Conservation (phyloP, 2,329 filamentous ascomycete genomes). For the Fusarium sp. region DNA sequence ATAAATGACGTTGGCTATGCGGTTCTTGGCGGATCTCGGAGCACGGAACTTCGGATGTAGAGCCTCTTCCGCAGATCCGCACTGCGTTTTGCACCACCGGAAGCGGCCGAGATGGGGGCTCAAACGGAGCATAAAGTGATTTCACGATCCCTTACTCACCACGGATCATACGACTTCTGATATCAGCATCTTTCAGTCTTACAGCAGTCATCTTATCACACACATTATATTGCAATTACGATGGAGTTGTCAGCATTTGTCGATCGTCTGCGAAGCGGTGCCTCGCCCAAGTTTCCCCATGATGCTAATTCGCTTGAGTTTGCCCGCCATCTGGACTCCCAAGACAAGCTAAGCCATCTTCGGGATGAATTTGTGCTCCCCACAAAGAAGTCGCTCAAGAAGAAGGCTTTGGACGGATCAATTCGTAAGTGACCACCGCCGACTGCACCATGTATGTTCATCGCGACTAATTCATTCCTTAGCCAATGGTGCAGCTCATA, state of each 20-base stretch:
- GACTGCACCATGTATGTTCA: accelerated
- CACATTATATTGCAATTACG: conserved; percentile 18
- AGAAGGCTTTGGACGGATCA: conserved; percentile 68
- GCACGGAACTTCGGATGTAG: conserved; percentile 52
- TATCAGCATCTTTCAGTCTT: background rate
- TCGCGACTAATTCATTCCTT: background rate
- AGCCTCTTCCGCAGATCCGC: conserved; percentile 28
- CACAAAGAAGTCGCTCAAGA: conserved; percentile 78
- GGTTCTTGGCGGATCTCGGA: conserved; percentile 34
- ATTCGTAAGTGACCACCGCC: conserved; percentile 53
- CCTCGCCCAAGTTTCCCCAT: conserved; percentile 61
- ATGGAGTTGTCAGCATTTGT: conserved; percentile 60
- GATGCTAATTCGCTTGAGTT: conserved; percentile 64
- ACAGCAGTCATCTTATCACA: conserved; percentile 1
- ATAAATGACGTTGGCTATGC: conserved; percentile 36
- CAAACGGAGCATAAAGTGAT: conserved; percentile 50
- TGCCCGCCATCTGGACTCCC: conserved; percentile 68
- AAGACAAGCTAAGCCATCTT: conserved; percentile 73
- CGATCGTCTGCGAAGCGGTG: conserved; percentile 59
- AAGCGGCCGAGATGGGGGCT: conserved; percentile 19
- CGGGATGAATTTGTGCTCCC: conserved; percentile 84
- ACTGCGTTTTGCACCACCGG: conserved; percentile 3
- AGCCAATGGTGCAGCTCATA: conserved; percentile 32
- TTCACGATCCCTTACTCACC: conserved; percentile 40
- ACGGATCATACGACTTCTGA: conserved; percentile 45